These are phyloP conservation scores for Rhodotorula sp. DNA, from an alignment of 1,284 basidiomycete genomes.

Conservation along the genomic window DNA sequence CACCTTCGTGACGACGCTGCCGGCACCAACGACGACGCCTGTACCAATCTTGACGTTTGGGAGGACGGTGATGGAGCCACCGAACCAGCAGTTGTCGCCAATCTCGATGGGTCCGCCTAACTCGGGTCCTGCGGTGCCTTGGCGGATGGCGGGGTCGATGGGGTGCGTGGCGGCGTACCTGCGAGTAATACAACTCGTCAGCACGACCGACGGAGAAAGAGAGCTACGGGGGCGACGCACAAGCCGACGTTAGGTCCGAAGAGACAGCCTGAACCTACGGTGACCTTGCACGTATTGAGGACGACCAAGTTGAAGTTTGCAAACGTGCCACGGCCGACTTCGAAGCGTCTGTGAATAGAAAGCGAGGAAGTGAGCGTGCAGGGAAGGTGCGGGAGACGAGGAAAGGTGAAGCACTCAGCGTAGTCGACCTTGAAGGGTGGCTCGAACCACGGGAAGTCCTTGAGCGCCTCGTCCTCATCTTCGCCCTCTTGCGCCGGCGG, in stretches of 20 bases:
- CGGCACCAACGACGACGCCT: constrained; percentile 54
- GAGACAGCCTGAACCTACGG: constrained; percentile 50
- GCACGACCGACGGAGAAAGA: constrained; percentile 13
- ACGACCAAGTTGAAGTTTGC: constrained; percentile 19
- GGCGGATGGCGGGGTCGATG: constrained; percentile 49
- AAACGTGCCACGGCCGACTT: neutral
- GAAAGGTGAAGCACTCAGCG: neutral
- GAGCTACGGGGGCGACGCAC: neutral
- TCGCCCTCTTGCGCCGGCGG: constrained; percentile 10
- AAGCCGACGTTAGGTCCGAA: constrained; percentile 51
- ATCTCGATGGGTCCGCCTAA: constrained; percentile 50
- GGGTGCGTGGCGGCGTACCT: constrained; percentile 52
- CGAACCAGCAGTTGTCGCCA: constrained; percentile 53
- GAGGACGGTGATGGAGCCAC: constrained; percentile 53
- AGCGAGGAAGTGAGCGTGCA: neutral
- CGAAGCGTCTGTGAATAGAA: neutral
- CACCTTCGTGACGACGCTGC: constrained; percentile 54
- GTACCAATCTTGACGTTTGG: constrained; percentile 55
- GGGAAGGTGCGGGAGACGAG: constrained; percentile 3
- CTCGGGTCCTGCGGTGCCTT: constrained; percentile 47
- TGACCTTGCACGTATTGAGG: constrained; percentile 43
- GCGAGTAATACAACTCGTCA: constrained; percentile 16
- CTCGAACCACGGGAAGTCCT: constrained; percentile 18
- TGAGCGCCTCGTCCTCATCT: constrained; percentile 24
- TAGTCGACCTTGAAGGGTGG: constrained; percentile 28